Base-by-base conservation (phyloP, 805 yeast species). In the Candida awuae region DNA sequence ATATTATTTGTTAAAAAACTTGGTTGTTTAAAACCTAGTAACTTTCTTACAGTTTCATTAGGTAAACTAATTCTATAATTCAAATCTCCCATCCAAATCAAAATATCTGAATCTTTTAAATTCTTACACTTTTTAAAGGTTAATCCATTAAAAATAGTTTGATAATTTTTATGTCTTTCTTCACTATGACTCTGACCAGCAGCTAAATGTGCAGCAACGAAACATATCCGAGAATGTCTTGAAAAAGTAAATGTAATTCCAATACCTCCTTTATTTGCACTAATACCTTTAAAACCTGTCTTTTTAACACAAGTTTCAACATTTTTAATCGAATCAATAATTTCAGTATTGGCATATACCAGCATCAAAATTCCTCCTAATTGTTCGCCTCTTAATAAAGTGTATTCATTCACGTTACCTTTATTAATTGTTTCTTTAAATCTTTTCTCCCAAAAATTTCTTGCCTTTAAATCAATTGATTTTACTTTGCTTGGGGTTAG, bases 81-180 rank as follows among this genome's bases (percentile, higher is more conserved):
- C 60, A 94, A 79, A 59, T 92, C 98, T 7, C 98, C 98, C 61
- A 84, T 68, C 87, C 96, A 86, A 13, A 92, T 73, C 13, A 88
- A 70, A 16, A 78, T 75, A 52, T 90, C 95, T 52, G 83, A 92
- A 49, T 86, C 94, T 36, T 72, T 68, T 4, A 86, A 73, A 39
- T 65, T 67, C 39, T 74, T 65, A 47, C 71, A 70, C 46, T 61
- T 70, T n/a, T 77, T 69, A 54, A 84, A 84, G 42, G 76, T 65
- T 22, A 83, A 66, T 6, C 84, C 84, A 42, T 74, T 77, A 2
- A 79, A 68, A 23, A 92, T 80, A 1, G 88, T 75, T 47, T 84
- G 84, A 50, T 84, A 85, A 55, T 92, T 94, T 47, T 78, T 79
- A 54, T 84, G 94, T 41, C 98, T 67, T 59, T 90, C 95, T 23